Conservation (phyloP, 768 basidiomycete species). For the Suillus paluster region DNA sequence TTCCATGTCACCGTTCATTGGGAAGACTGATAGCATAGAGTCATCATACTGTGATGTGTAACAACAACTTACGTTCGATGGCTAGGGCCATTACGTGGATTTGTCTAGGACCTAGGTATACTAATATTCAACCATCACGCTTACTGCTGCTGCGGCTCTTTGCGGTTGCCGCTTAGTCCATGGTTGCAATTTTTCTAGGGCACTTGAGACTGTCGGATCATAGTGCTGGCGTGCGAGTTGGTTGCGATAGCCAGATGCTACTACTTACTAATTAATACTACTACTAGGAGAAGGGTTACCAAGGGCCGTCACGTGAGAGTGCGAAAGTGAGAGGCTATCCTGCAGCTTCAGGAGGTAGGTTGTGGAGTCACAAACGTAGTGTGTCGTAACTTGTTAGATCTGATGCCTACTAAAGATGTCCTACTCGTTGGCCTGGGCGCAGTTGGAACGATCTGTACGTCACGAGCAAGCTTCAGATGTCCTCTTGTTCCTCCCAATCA, state of each 20-base stretch:
- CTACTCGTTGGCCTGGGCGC: slow-evolving; percentile 70
- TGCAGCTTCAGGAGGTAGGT: background rate
- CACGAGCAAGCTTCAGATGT: background rate
- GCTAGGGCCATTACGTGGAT: too few relatives aligned
- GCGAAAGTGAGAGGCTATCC: background rate
- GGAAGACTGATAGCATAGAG: background rate
- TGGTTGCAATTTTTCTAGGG: background rate
- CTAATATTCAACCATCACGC: too few relatives aligned
- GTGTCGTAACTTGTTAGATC: background rate
- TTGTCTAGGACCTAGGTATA: too few relatives aligned
- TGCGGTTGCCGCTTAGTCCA: too few relatives aligned
- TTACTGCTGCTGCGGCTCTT: too few relatives aligned
- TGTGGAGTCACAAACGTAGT: too few relatives aligned
- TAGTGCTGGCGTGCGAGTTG: too few relatives aligned
- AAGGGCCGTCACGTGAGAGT: background rate
- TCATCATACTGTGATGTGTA: background rate
- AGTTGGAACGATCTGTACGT: slow-evolving; percentile 65
- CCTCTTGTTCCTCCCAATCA: background rate
- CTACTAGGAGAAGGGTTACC: too few relatives aligned
- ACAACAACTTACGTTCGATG: background rate
- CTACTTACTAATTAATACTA: too few relatives aligned
- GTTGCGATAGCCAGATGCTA: too few relatives aligned
- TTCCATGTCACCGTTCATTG: background rate
- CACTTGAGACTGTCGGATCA: background rate
- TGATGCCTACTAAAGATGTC: slow-evolving; percentile 47